Evolutionary conservation across 768 basidiomycete genomes (phyloP), one percentile per base, ranked within the genome.

Genomic region (button mushroom (Agaricus bisporus)): DNA sequence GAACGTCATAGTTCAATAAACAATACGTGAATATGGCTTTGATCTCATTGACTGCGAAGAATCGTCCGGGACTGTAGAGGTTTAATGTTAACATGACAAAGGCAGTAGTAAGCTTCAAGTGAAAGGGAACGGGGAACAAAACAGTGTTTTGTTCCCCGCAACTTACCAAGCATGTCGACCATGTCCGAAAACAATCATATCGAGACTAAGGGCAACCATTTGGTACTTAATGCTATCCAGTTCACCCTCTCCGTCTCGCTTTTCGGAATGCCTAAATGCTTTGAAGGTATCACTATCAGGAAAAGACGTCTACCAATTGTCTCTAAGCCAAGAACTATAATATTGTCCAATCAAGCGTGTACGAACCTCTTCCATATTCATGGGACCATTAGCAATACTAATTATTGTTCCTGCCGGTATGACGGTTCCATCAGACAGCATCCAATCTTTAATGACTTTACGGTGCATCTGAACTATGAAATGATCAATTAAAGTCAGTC

Each of bases 221-320:
- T 72, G 73, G 42, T 76, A 64, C 47, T 67, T 70, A 6, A 56
- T 50, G 17, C 47, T 58, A 20, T 73, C 72, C 1, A 51, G 14
- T 37, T 56, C 48, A n/a, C 48, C 49, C 1, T 68, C 66, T 5
- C 57, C 59, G 15, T 73, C 65, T 28, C 68, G 61, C 62, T 70
- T 64, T 10, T 74, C 63, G 0, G 66, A 61, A 59, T 79, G 82
- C 5, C 80, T 73, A 64, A 79, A 79, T 0, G 72, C 73, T 38
- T 76, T 66, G 51, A 83, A 75, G 1, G 64, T 61, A 26, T 65
- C 59, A 0, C 81, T 64, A 47, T 76, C 67, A 14, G 64, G 56
- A 58, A 80, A 83, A 17, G 66, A 59, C 12, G 63, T 64, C 68
- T 67, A 38, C 36, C 9, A 41, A 14, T 29, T 20, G 28, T 14